Percentiles rank a stretch among this genome's conserved stretches.
Conservation (phyloP, 163 green algal species). For the Chlamydomonas reinhardtii region DNA sequence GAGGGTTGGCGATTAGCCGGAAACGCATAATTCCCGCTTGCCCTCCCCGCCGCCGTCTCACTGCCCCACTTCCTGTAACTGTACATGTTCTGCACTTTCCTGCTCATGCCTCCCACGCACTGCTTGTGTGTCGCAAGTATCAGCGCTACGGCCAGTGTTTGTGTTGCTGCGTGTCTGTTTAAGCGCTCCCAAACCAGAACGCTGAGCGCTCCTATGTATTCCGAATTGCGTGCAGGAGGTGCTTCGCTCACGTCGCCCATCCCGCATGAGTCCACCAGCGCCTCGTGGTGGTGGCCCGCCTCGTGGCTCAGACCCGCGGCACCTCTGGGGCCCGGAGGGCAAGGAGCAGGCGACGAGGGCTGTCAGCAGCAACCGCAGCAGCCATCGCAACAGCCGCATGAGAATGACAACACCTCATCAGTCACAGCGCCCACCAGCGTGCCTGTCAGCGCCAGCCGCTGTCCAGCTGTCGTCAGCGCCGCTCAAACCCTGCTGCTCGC, state of each 20-base stretch:
- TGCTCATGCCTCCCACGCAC: no score
- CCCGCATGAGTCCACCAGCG: neutral
- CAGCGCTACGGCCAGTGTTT: no score
- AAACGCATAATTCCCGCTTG: no score
- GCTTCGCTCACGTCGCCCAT: neutral
- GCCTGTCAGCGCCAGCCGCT: neutral
- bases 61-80: no score
- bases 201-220: neutral
- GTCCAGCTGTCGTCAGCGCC: neutral
- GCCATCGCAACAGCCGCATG: neutral
- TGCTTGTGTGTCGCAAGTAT: no score
- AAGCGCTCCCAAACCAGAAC: neutral
- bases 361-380: neutral
- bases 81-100: no score
- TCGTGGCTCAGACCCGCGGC: neutral
- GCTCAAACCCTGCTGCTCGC: neutral
- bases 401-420: neutral
- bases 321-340: neutral
- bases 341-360: neutral
- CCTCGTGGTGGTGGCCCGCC: neutral
- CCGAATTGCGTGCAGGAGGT: neutral
- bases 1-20: no score
- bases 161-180: neutral
- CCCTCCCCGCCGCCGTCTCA: no score
- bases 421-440: neutral